phyloP scores from a whole-genome alignment of 1,139 yeast genomes.

The Sugiyamaella pinicola region DNA sequence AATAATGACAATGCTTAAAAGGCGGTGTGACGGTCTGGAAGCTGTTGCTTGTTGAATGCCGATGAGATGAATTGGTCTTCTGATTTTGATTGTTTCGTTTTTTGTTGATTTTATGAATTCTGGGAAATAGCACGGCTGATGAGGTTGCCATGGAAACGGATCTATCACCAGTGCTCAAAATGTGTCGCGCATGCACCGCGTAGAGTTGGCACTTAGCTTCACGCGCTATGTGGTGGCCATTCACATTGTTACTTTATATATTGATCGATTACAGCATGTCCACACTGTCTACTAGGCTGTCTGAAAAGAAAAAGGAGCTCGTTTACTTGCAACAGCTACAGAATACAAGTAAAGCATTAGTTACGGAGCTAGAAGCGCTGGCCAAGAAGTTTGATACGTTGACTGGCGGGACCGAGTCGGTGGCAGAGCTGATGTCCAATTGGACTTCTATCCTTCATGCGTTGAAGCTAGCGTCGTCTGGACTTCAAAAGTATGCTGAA shows the following conservation, averaged over 20 bases:
- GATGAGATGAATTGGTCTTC: background rate
- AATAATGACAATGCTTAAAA: too few relatives aligned
- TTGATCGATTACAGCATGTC: constrained; percentile 17
- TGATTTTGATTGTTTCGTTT: background rate
- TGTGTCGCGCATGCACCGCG: background rate
- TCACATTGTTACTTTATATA: background rate
- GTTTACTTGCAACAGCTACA: constrained; percentile 54
- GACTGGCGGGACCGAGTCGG: constrained; percentile 57
- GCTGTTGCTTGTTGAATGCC: background rate
- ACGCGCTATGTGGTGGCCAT: background rate
- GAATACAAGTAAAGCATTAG: constrained; percentile 51
- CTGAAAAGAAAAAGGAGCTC: constrained; percentile 55
- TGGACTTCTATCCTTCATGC: constrained; percentile 73
- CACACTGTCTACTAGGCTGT: constrained; percentile 35
- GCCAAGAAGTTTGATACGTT: constrained; percentile 53
- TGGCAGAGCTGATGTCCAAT: constrained; percentile 50
- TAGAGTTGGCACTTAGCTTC: background rate
- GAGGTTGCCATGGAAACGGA: constrained; percentile 6
- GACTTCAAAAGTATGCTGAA: constrained; percentile 52
- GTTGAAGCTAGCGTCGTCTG: constrained; percentile 64
- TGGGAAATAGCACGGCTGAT: constrained; percentile 10
- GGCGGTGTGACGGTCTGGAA: too few relatives aligned
- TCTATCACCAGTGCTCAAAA: background rate
- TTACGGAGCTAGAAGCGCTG: constrained; percentile 52
- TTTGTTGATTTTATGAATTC: constrained; percentile 13